phyloP scores from a whole-genome alignment of 768 basidiomycete genomes.

The Tylopilus plumbeoviolaceoides region DNA sequence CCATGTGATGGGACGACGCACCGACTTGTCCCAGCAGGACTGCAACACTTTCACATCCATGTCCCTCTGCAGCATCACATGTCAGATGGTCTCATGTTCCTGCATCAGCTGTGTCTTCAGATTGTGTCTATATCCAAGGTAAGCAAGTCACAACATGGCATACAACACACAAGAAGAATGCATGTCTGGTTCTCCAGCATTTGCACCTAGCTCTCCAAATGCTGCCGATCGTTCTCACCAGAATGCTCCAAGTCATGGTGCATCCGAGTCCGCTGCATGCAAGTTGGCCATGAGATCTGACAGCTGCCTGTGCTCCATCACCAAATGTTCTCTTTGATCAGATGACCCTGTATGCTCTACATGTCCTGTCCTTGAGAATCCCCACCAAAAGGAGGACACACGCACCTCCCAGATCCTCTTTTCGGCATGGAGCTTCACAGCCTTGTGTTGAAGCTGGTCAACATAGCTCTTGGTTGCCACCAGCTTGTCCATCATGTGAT shows the following conservation, averaged over 20 bases:
- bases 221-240: constrained; percentile 77
- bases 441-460: constrained; percentile 81
- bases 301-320: constrained; percentile 78
- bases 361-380: not conserved
- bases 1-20: constrained; percentile 33
- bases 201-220: constrained; percentile 76
- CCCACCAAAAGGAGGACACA: not conserved
- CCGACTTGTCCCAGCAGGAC: constrained; percentile 63
- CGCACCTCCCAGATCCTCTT: constrained; percentile 90
- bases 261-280: constrained; percentile 88
- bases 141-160: not conserved
- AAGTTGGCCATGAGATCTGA: constrained; percentile 86
- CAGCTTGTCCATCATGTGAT: constrained; percentile 64
- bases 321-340: constrained; percentile 82
- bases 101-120: constrained; percentile 62
- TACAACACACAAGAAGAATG: too few relatives aligned
- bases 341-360: constrained; percentile 72
- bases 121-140: constrained; percentile 54
- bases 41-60: constrained; percentile 79
- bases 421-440: constrained; percentile 85
- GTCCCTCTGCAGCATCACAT: constrained; percentile 71
- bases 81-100: constrained; percentile 70
- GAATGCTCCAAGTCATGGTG: constrained; percentile 83
- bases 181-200: constrained; percentile 78
- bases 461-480: constrained; percentile 54